Base-by-base conservation (phyloP, 2,329 filamentous ascomycete species). In the Verticillium nonalfalfae region DNA sequence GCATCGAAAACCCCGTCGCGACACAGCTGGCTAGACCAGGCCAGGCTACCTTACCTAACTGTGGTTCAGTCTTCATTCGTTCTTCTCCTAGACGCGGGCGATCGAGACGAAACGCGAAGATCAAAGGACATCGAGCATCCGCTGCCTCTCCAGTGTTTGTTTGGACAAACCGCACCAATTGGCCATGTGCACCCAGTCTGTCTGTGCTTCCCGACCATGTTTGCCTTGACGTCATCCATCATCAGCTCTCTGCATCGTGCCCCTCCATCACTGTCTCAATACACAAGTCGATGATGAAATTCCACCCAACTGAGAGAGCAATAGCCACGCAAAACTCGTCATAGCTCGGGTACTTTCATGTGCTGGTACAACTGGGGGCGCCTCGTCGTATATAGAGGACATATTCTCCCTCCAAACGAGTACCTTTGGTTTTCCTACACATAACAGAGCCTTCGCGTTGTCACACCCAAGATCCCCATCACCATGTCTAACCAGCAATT, bases 401-500 rank as follows among this genome's bases (percentile, higher is more conserved):
- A n/a, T n/a, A 36, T 6, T 36, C 34, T 5, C 34, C 34, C 34
- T 36, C 11, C 34, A 6, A 5, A 36, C 34, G n/a, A n/a, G 34
- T 36, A 36, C 34, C 11, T 11, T 5, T 36, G 34, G 11, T 11
- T 36, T 36, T 5, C 34, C 34, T 36, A 9, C 9, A 36, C 7
- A 9, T 6, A 36, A 36, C 4, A 36, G 7, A 36, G 1, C 7
- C 35, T 13, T 36, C 7, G 35, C 13, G 7, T 7, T 10, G 1
- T 21, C 18, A 50, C n/a, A 11, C 21, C 45, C 10, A 6, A n/a
- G 7, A 50, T 18, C 7, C n/a, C 36, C 13, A 39, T 33, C 34
- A n/a, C 35, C 54, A 57, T 56, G 31, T 54, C 60, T 2, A 57
- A 35, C 15, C 35, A 70, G 68, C 75, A 74, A 61, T 84, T 81